Conservation (phyloP, 352 stramenopile genomes). For the Plasmopara viticola region DNA sequence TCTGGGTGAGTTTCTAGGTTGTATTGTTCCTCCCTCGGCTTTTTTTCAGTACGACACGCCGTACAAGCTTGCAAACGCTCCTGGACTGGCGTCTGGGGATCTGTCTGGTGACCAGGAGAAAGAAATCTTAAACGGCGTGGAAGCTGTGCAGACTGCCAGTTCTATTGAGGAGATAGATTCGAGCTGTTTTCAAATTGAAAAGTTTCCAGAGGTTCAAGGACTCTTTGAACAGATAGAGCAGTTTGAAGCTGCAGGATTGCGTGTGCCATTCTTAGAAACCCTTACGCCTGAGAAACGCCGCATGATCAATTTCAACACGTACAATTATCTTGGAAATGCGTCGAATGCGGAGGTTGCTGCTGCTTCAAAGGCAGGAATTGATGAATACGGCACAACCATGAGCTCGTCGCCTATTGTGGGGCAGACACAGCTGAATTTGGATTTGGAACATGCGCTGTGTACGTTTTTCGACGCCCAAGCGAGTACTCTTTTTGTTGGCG, state of each 20-base stretch:
- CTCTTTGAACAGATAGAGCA: conserved; percentile 69
- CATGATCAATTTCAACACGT: conserved; percentile 84
- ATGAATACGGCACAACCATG: conserved; percentile 74
- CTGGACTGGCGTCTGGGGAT: conserved; percentile 47
- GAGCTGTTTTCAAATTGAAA: conserved; percentile 59
- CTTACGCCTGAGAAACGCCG: conserved; percentile 60
- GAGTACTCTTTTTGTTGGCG: conserved; percentile 58
- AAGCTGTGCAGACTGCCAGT: conserved; percentile 22
- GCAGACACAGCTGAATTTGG: conserved; percentile 63
- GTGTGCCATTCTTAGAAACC: conserved; percentile 63
- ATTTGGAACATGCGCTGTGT: conserved; percentile 58
- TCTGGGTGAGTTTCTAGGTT: conserved; percentile 58
- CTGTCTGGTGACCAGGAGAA: conserved; percentile 41
- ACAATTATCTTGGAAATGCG: conserved; percentile 80
- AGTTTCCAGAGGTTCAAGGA: conserved; percentile 58
- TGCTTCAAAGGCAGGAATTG: conserved; percentile 53
- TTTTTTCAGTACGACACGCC: conserved; percentile 72
- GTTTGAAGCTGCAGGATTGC: conserved; percentile 61
- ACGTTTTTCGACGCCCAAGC: conserved; percentile 56
- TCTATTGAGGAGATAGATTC: conserved; percentile 57
- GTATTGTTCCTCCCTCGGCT: conserved; percentile 54
- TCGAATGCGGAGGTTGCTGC: conserved; percentile 44
- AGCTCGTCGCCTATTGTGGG: conserved; percentile 76
- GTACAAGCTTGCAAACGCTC: conserved; percentile 48
- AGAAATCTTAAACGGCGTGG: conserved; percentile 7